These are phyloP conservation scores for Naumovozyma baii DNA, from an alignment of 805 yeast species.

Conservation along the genomic window DNA sequence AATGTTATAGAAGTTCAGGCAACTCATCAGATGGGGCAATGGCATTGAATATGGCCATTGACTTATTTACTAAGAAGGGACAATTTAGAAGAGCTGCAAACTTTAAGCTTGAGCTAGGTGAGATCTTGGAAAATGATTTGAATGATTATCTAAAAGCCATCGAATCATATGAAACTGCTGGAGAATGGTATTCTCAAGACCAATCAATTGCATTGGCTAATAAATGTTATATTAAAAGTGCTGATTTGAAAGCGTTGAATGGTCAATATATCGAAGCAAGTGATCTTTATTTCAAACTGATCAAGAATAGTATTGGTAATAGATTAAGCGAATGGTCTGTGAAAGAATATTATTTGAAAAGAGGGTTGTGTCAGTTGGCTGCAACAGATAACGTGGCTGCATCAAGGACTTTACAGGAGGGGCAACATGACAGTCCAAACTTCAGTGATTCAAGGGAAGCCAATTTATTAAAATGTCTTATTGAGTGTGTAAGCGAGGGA, in stretches of 20 bases:
- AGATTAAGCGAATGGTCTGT: slow-evolving; percentile 79
- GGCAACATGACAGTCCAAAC: slow-evolving; percentile 60
- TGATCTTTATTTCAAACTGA: slow-evolving; percentile 66
- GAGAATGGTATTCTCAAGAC: slow-evolving; percentile 91
- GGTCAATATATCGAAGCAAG: slow-evolving; percentile 73
- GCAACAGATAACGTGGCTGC: slow-evolving; percentile 83
- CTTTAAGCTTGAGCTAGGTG: slow-evolving; percentile 84
- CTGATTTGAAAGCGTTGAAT: slow-evolving; percentile 71
- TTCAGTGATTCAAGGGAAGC: slow-evolving; percentile 69
- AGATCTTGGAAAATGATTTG: slow-evolving; percentile 67
- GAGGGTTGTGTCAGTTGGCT: slow-evolving; percentile 74
- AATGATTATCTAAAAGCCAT: slow-evolving; percentile 62
- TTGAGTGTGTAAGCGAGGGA: slow-evolving; percentile 69
- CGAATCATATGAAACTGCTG: slow-evolving; percentile 79
- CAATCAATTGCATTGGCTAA: slow-evolving; percentile 85
- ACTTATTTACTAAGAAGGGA: slow-evolving; percentile 78
- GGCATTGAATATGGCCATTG: slow-evolving; percentile 66
- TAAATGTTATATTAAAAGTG: slow-evolving; percentile 81
- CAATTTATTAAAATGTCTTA: slow-evolving; percentile 52
- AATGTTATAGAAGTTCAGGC: slow-evolving; percentile 59
- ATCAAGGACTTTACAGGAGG: slow-evolving; percentile 54
- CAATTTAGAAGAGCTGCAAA: slow-evolving; percentile 96
- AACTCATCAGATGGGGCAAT: slow-evolving; percentile 54
- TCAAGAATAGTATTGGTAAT: slow-evolving; percentile 64
- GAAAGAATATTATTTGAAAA: slow-evolving; percentile 83